Evolutionary conservation across 2,329 filamentous ascomycete species (phyloP).

Genomic region (Exophiala spinifera): DNA sequence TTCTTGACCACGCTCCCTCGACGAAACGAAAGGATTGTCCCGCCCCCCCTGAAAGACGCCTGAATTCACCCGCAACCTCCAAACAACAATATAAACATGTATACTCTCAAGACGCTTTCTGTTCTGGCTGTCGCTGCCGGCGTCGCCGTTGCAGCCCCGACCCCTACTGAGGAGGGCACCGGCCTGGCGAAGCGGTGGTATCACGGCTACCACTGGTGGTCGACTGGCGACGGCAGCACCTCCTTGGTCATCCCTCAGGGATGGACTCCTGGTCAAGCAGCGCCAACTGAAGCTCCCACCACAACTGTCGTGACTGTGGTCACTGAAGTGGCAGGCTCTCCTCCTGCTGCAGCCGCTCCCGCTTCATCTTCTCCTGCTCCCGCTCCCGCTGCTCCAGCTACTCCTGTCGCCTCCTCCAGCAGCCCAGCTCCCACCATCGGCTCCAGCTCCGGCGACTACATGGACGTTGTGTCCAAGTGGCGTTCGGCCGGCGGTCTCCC

Average conservation of each 20-base stretch:
- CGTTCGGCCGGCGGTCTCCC: constrained; percentile 21
- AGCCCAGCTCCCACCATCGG: background rate
- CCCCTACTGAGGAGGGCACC: constrained; percentile 6
- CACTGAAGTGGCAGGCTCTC: constrained; percentile 8
- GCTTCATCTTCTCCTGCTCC: constrained; percentile 33
- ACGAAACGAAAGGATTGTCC: constrained; percentile 1
- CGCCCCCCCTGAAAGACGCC: constrained; percentile 1
- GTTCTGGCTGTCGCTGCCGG: constrained; percentile 31
- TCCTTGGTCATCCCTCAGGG: background rate
- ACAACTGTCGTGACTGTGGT: constrained; percentile 15
- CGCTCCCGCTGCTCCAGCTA: constrained; percentile 56
- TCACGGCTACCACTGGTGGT: constrained; percentile 13
- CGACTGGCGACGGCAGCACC: background rate
- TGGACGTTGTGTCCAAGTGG: constrained; percentile 24
- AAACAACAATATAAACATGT: constrained; percentile 19
- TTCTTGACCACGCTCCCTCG: constrained; percentile 1
- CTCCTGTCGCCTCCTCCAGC: constrained; percentile 36
- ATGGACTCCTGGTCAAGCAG: background rate
- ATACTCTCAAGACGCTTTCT: constrained; percentile 30
- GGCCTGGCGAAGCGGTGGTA: constrained; percentile 15
- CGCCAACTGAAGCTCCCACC: background rate
- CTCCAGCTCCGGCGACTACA: constrained; percentile 15
- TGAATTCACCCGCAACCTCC: constrained; percentile 2
- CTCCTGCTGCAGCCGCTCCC: constrained; percentile 4
- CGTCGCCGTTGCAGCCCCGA: constrained; percentile 33